These are phyloP conservation scores for Fusarium ramigenum DNA, from an alignment of 2,329 filamentous ascomycete genomes.

Conservation along the genomic window DNA sequence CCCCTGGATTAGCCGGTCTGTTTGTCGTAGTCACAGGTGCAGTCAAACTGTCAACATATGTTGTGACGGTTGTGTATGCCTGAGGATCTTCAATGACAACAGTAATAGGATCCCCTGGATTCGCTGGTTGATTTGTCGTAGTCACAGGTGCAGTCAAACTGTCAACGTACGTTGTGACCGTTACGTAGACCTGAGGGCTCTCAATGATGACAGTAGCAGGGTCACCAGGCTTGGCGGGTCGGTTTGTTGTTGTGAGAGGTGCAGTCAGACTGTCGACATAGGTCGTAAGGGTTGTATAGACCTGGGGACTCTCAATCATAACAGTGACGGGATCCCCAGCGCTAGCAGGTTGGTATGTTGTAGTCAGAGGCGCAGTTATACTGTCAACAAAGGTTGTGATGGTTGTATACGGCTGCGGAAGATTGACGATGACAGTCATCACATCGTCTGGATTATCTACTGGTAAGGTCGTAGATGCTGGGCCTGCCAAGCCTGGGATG, in stretches of 20 bases:
- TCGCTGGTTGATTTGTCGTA: rapidly evolving
- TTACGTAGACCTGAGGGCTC: not conserved
- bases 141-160: not conserved
- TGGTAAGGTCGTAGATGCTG: not conserved
- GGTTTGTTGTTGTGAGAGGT: not conserved
- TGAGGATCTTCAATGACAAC: rapidly evolving
- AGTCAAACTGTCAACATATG: not conserved
- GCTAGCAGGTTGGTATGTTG: not conserved
- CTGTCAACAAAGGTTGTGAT: not conserved
- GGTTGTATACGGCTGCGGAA: not conserved
- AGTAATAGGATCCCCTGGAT: not conserved
- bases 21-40: rapidly evolving
- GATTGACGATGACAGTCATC: not conserved
- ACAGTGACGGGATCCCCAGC: not conserved
- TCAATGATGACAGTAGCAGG: not conserved
- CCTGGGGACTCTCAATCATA: not conserved
- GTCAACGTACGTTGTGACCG: not conserved
- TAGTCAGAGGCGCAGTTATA: not conserved
- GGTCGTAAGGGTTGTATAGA: not conserved
- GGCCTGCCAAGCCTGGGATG: not conserved
- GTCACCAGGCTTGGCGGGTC: rapidly evolving
- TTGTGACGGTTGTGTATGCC: not conserved
- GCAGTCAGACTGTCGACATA: not conserved
- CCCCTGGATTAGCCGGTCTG: not conserved
- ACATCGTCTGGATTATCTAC: not conserved